A percentile compares a stretch with the other conserved stretches of the same genome.
These are phyloP conservation scores for Syzygium aromaticum DNA, from an alignment of 345 rosid species.

Conservation along the genomic window DNA sequence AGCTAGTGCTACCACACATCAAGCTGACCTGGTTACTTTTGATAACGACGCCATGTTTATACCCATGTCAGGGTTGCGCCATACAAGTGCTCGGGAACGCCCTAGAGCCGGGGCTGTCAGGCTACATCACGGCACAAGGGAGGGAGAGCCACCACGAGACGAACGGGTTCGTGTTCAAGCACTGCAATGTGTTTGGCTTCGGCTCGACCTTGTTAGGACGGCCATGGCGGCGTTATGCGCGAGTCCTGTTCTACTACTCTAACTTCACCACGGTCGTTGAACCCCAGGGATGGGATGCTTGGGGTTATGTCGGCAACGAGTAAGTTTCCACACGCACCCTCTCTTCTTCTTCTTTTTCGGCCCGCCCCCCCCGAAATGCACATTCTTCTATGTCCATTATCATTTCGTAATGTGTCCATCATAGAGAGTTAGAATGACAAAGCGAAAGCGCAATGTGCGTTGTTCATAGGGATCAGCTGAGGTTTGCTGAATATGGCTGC, in stretches of 20 bases:
- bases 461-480: conserved; percentile 18
- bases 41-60: background rate
- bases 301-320: conserved; percentile 24
- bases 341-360: background rate
- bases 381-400: background rate
- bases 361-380: background rate
- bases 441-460: background rate
- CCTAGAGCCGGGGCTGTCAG: conserved; percentile 18
- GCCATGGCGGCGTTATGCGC: conserved; percentile 46
- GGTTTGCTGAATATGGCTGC: conserved; percentile 27
- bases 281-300: conserved; percentile 42
- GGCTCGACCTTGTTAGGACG: conserved; percentile 39
- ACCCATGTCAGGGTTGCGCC: conserved; percentile 25
- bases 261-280: conserved; percentile 15
- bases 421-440: background rate
- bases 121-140: conserved; percentile 58
- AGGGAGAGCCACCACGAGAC: conserved; percentile 22
- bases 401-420: background rate
- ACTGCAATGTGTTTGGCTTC: conserved; percentile 26
- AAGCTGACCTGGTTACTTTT: background rate
- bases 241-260: conserved; percentile 39
- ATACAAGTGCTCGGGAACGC: conserved; percentile 34
- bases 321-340: conserved; percentile 1
- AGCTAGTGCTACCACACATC: background rate
- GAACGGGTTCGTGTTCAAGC: conserved; percentile 50